Evolutionary conservation across 2,329 filamentous ascomycete genomes (phyloP).

Genomic region (Xylaria hypoxylon): DNA sequence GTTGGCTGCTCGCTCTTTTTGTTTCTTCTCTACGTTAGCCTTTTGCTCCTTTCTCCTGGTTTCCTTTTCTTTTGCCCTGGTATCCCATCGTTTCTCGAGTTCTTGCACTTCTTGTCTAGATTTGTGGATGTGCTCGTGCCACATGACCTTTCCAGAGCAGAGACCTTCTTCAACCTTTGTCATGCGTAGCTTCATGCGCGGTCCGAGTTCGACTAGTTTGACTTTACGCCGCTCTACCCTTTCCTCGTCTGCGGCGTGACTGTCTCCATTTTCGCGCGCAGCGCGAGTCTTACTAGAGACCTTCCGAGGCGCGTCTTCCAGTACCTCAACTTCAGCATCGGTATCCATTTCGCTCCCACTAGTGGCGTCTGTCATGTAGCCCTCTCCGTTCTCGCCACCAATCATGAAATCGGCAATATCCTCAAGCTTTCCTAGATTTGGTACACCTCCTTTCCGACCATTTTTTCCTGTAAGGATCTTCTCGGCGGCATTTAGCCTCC

Average conservation of each 20-base stretch:
- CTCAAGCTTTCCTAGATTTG: conserved; percentile 89
- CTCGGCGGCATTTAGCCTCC: conserved; percentile 86
- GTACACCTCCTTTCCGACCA: conserved; percentile 77
- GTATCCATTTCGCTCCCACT: conserved; percentile 94
- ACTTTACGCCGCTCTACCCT: conserved; percentile 86
- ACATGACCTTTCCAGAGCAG: conserved; percentile 91
- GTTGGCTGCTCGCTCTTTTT: conserved; percentile 64
- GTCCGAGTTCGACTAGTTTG: conserved; percentile 91
- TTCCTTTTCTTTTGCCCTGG: conserved; percentile 83
- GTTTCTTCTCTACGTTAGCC: conserved; percentile 91
- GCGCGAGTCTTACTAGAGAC: conserved; percentile 66
- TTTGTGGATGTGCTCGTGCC: conserved; percentile 96
- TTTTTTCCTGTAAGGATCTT: conserved; percentile 73
- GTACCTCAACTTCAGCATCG: conserved; percentile 93
- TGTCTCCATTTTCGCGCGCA: conserved; percentile 58
- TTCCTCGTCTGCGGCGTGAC: conserved; percentile 58
- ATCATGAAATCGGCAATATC: conserved; percentile 97
- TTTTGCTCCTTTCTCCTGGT: conserved; percentile 83
- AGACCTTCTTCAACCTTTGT: conserved; percentile 97
- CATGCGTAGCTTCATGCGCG: conserved; percentile 86
- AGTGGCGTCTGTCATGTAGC: conserved; percentile 86
- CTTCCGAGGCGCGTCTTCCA: conserved; percentile 71
- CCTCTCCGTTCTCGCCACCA: conserved; percentile 78
- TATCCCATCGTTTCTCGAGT: conserved; percentile 85
- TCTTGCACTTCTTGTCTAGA: conserved; percentile 79